Evolutionary conservation across 495 filamentous ascomycete genomes (phyloP).

Genomic region (Melanomma pulvis-pyrius): DNA sequence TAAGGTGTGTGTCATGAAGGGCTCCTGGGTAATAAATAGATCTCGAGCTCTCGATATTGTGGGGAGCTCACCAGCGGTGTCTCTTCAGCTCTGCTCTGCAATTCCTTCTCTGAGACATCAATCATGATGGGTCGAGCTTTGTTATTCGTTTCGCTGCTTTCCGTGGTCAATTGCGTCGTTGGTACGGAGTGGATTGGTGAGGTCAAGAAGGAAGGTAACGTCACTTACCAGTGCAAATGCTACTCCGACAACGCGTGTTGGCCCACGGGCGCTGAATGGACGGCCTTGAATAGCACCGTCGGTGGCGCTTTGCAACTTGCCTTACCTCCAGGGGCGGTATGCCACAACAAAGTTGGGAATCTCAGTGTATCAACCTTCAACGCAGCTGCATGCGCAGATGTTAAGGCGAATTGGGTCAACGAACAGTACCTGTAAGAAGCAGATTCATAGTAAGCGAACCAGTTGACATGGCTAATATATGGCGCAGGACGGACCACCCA

Average conservation of each 20-base stretch:
- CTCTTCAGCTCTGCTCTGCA: background rate
- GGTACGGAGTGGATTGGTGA: conserved; percentile 25
- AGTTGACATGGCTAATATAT: background rate
- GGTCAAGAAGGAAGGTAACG: conserved; percentile 3
- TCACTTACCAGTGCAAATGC: conserved; percentile 34
- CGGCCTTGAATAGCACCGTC: conserved; percentile 29
- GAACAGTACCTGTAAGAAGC: conserved; percentile 28
- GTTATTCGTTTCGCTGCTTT: conserved; percentile 22
- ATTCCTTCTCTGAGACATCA: background rate
- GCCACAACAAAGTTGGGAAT: conserved; percentile 16
- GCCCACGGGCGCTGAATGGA: conserved; percentile 21
- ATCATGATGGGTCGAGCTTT: conserved; percentile 22
- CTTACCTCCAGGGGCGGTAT: conserved; percentile 26
- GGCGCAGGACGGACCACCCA: conserved; percentile 24
- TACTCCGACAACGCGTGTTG: conserved; percentile 33
- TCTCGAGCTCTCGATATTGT: conserved; percentile 10
- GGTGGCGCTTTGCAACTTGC: conserved; percentile 22
- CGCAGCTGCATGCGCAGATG: conserved; percentile 14
- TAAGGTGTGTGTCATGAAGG: background rate
- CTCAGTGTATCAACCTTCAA: conserved; percentile 18
- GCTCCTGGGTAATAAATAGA: conserved; percentile 10
- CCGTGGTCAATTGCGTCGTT: conserved; percentile 7
- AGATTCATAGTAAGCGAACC: background rate
- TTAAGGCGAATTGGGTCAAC: conserved; percentile 25
- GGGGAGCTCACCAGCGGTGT: background rate